phyloP scores from a whole-genome alignment of 108 stramenopile species.

The Skeletonema menzelii region DNA sequence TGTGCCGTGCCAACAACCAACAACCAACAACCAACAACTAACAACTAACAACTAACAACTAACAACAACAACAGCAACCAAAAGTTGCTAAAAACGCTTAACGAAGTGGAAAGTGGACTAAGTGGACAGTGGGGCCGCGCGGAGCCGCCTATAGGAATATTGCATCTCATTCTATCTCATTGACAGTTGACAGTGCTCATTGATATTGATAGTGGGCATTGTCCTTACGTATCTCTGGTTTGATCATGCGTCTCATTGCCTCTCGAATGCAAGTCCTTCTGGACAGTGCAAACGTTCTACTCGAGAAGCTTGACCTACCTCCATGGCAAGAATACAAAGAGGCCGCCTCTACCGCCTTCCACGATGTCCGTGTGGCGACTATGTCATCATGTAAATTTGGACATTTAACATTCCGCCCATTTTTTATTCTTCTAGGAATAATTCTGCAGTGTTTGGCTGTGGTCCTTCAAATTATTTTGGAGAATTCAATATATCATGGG shows the following conservation, averaged over 20 bases:
- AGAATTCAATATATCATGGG: conserved; percentile 51
- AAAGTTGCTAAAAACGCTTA: too few species aligned
- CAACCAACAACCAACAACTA: too few species aligned
- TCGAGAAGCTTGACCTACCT: conserved; percentile 50
- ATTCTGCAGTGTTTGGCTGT: conserved; percentile 33
- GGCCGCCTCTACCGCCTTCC: conserved; percentile 26
- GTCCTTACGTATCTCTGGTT: too few species aligned
- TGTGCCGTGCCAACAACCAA: too few species aligned
- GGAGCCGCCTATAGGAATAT: too few species aligned
- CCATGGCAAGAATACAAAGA: conserved; percentile 45
- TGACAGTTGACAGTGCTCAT: too few species aligned
- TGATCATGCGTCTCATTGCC: conserved; percentile 7
- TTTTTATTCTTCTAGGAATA: conserved; percentile 50
- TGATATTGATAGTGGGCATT: too few species aligned
- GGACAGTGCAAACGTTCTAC: conserved; percentile 7
- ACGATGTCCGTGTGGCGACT: conserved; percentile 42
- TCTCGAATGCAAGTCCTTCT: not conserved
- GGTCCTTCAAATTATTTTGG: conserved; percentile 33
- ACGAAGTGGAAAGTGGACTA: too few species aligned
- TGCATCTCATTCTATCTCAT: too few species aligned
- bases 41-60: too few species aligned
- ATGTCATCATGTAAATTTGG: conserved; percentile 44
- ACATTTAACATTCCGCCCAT: conserved; percentile 54
- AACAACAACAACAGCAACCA: too few species aligned
- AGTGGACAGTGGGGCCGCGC: too few species aligned